Conservation (phyloP, 257 asterid species). For the Parsonsia alboflavescens region DNA sequence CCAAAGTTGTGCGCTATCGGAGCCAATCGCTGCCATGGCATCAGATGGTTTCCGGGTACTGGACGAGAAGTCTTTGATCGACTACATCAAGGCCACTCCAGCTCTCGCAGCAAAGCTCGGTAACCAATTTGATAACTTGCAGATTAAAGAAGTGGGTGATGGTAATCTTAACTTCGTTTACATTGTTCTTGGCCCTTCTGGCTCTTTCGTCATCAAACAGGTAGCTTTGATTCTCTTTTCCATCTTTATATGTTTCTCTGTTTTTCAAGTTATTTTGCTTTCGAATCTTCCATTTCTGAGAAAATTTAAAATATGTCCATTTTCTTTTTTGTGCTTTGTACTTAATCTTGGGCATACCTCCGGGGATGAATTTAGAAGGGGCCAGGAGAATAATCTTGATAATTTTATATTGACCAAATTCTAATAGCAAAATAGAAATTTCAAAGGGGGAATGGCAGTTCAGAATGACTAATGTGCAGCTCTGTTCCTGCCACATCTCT, state of each 20-base stretch:
- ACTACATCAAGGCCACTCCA: constrained; percentile 73
- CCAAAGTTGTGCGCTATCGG: constrained; percentile 10
- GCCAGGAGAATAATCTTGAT: background rate
- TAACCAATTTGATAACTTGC: constrained; percentile 47
- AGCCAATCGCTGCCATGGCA: constrained; percentile 27
- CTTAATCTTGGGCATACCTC: background rate
- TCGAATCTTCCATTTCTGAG: background rate
- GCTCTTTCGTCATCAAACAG: constrained; percentile 89
- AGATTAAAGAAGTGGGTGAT: constrained; percentile 88
- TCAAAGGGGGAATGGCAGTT: background rate
- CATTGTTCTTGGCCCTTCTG: constrained; percentile 51
- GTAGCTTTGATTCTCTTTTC: constrained; percentile 19
- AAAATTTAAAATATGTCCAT: background rate
- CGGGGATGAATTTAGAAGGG: background rate
- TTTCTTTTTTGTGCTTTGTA: background rate
- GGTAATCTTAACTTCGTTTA: constrained; percentile 96
- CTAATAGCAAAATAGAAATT: background rate
- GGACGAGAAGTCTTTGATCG: constrained; percentile 66
- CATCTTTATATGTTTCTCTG: background rate
- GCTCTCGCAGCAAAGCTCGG: constrained; percentile 62
- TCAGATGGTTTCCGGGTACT: constrained; percentile 60
- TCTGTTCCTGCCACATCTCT: background rate
- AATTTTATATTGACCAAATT: background rate
- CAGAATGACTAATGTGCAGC: background rate
- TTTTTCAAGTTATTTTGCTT: background rate